Evolutionary conservation across 1,284 basidiomycete species (phyloP).

Genomic region (Athelia sp.): DNA sequence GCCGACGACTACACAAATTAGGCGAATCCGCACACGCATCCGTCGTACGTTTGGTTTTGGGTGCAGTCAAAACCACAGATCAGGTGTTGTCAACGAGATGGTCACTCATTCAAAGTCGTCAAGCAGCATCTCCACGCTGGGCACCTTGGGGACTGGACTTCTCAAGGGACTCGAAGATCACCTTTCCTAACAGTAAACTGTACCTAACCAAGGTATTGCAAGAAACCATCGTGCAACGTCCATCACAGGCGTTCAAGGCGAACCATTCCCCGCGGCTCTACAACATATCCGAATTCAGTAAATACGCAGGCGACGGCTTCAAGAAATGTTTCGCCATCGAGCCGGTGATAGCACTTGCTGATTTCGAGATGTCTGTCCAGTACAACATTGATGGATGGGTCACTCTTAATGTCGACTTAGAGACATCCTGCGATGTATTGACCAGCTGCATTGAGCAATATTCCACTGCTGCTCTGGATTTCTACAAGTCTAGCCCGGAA

Average conservation of each 20-base stretch:
- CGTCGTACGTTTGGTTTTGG: constrained; percentile 14
- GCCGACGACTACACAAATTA: constrained; percentile 34
- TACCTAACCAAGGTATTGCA: constrained; percentile 21
- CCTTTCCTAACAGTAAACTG: constrained; percentile 18
- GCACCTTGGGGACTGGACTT: constrained; percentile 21
- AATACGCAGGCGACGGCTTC: background rate
- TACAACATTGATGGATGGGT: constrained; percentile 27
- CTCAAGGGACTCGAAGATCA: constrained; percentile 21
- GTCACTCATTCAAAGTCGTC: constrained; percentile 19
- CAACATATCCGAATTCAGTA: constrained; percentile 5
- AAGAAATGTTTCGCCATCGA: constrained; percentile 6
- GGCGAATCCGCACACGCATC: constrained; percentile 9
- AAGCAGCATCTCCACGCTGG: constrained; percentile 20
- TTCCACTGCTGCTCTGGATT: constrained; percentile 14
- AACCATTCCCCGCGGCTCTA: constrained; percentile 1
- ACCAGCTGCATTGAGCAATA: constrained; percentile 23
- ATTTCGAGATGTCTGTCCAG: constrained; percentile 29
- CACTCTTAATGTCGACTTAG: constrained; percentile 5
- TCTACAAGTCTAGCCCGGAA: constrained; percentile 34
- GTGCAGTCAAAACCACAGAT: constrained; percentile 9
- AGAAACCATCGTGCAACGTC: background rate
- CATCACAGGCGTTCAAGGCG: constrained; percentile 9
- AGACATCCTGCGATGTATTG: constrained; percentile 9
- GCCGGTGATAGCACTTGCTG: constrained; percentile 20
- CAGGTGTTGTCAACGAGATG: constrained; percentile 23